Percentiles rank a stretch among this genome's conserved stretches.
Evolutionary conservation across 768 basidiomycete species (phyloP).

Genomic region (Mycena floridula): DNA sequence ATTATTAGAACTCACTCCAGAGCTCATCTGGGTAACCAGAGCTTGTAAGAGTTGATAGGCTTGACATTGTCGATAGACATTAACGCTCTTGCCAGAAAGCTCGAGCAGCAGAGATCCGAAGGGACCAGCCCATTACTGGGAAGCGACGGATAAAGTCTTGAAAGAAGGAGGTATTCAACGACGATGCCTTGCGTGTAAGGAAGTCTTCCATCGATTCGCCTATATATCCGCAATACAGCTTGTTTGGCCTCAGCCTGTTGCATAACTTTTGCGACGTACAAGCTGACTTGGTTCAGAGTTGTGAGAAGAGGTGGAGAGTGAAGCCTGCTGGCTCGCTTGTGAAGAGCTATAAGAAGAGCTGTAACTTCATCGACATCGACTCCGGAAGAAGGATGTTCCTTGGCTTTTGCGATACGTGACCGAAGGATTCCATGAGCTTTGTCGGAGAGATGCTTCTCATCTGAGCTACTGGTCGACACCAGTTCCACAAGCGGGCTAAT

Average conservation of each 20-base stretch:
- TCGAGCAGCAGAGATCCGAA: constrained; percentile 58
- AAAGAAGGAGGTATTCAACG: constrained; percentile 70
- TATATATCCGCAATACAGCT: constrained; percentile 49
- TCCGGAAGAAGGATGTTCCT: constrained; percentile 53
- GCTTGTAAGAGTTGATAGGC: constrained; percentile 65
- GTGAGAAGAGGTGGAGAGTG: constrained; percentile 56
- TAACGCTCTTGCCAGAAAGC: constrained; percentile 54
- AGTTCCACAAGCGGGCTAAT: constrained; percentile 77
- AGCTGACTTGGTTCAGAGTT: constrained; percentile 60
- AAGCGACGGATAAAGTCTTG: constrained; percentile 68
- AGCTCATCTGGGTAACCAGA: constrained; percentile 50
- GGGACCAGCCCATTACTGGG: constrained; percentile 56
- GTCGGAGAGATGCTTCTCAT: constrained; percentile 85
- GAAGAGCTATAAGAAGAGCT: constrained; percentile 55
- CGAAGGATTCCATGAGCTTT: constrained; percentile 81
- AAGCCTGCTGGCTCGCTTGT: constrained; percentile 63
- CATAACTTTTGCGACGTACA: constrained; percentile 58
- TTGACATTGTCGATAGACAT: constrained; percentile 72
- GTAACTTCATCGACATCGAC: constrained; percentile 37
- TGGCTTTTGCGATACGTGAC: constrained; percentile 66
- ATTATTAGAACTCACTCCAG: constrained; percentile 30
- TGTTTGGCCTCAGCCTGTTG: constrained; percentile 36
- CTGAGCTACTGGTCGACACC: constrained; percentile 53
- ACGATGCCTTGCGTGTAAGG: constrained; percentile 73
- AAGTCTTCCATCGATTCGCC: constrained; percentile 68